A percentile compares a stretch with the other conserved stretches of the same genome.
Conservation (phyloP, 176 grass and related monocot species). For the Chrysopogon serrulatus region DNA sequence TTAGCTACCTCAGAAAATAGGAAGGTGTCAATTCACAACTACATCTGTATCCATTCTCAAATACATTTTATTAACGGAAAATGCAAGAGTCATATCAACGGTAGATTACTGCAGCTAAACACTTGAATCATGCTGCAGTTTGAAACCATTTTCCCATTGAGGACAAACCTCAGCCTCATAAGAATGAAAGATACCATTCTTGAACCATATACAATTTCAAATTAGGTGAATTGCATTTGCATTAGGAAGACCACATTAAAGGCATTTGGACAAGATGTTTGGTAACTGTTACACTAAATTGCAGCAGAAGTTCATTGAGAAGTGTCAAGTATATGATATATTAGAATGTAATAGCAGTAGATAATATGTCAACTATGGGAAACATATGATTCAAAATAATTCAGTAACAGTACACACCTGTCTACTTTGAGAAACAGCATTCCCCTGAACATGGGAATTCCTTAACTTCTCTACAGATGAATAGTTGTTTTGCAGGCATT, state of each 20-base stretch:
- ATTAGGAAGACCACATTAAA: no score
- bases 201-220: background rate
- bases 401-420: conserved; percentile 25
- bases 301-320: background rate
- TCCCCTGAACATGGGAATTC: conserved; percentile 30
- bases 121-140: no score
- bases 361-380: conserved; percentile 7
- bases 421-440: conserved; percentile 78
- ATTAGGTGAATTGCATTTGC: no score
- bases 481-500: conserved; percentile 59
- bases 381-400: conserved; percentile 11
- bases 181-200: no score
- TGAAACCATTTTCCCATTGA: no score
- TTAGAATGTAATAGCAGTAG: background rate
- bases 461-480: conserved; percentile 65
- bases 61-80: no score
- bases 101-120: no score
- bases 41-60: no score
- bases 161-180: no score
- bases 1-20: background rate
- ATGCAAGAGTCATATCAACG: no score
- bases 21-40: no score
- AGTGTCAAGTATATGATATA: background rate
- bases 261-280: no score
- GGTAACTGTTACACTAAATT: background rate